Evolutionary conservation across 192 early-diverging fungal species (phyloP), one percentile per base, ranked within the genome.

Genomic region (Physocladia obscura): DNA sequence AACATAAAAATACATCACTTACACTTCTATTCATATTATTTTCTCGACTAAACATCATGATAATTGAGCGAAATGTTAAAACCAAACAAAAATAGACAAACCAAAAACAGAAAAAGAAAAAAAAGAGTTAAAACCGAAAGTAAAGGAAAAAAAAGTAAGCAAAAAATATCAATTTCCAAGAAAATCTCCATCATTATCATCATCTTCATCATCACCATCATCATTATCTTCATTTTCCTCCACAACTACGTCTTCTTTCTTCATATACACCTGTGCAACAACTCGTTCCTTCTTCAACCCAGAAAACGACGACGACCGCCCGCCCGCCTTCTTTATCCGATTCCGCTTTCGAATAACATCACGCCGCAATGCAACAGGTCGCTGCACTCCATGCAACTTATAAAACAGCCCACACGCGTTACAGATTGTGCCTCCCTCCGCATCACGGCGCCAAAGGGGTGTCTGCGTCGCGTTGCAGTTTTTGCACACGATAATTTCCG

Each of bases 361-460:
- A 1, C 89, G 93, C 78, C 93, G 94, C 77, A 99, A 84, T 52
- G 87, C 86, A n/a, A 94, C 84, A 0, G 97, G 97, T 49, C 97
- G 79, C 1, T 88, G 83, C 47, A 91, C 89, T 35, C 91, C 92
- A 73, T 99, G 97, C 22, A 99, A 80, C 83, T 98, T 99, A 75
- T 88, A 89, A 75, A 82, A 99, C 63, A 99, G 77, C 0, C 97
- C 97, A 72, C 97, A 99, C 0, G 96, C 96, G 58, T 99, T 99
- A 74, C 97, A 99, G 11, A 99, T 87, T 1, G 93, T 87, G 35
- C 93, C 90, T 34, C 95, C 96, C 49, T 89, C 82, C 6, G 89
- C 87, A 75, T 95, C 88, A 19, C 95, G 81, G 3, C 97, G 88
- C 97, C 97, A 99, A 29, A 99, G 83, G 0, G 94, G 90, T 2